Evolutionary conservation across 768 basidiomycete species (phyloP).

Genomic region (Cystobasidium tubakii): DNA sequence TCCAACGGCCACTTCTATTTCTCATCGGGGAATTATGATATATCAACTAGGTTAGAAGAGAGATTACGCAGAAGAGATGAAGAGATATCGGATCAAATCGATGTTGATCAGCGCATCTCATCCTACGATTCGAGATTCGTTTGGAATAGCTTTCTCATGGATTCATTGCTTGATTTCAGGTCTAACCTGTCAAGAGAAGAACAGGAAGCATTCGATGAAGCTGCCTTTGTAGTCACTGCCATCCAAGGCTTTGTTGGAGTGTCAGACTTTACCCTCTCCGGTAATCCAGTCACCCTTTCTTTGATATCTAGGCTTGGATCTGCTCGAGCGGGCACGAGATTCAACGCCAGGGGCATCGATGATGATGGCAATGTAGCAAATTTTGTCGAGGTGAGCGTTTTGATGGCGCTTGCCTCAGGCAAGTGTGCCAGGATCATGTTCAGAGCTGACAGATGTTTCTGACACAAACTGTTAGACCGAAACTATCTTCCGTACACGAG

Average conservation of each 20-base stretch:
- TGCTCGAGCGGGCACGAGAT: conserved; percentile 93
- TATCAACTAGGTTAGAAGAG: conserved; percentile 72
- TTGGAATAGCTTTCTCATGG: conserved; percentile 89
- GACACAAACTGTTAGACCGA: no score
- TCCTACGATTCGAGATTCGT: conserved; percentile 80
- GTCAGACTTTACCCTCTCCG: conserved; percentile 69
- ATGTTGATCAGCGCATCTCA: conserved; percentile 48
- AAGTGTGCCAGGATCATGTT: not conserved
- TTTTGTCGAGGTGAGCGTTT: conserved; percentile 81
- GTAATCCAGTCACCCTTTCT: conserved; percentile 66
- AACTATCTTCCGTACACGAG: conserved; percentile 76
- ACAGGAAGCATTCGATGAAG: conserved; percentile 67
- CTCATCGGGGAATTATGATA: conserved; percentile 78
- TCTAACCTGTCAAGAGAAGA: conserved; percentile 66
- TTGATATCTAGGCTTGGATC: conserved; percentile 83
- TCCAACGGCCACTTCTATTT: conserved; percentile 92
- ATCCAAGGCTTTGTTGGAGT: conserved; percentile 91
- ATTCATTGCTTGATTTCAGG: conserved; percentile 80
- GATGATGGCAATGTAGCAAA: conserved; percentile 83
- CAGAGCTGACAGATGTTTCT: no score
- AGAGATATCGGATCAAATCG: not conserved
- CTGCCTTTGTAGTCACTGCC: conserved; percentile 79
- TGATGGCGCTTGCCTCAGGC: no score
- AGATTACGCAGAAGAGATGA: conserved; percentile 53
- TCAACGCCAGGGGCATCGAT: conserved; percentile 85